Conservation (phyloP, 495 filamentous ascomycete genomes). For the Margaritispora aquatica region DNA sequence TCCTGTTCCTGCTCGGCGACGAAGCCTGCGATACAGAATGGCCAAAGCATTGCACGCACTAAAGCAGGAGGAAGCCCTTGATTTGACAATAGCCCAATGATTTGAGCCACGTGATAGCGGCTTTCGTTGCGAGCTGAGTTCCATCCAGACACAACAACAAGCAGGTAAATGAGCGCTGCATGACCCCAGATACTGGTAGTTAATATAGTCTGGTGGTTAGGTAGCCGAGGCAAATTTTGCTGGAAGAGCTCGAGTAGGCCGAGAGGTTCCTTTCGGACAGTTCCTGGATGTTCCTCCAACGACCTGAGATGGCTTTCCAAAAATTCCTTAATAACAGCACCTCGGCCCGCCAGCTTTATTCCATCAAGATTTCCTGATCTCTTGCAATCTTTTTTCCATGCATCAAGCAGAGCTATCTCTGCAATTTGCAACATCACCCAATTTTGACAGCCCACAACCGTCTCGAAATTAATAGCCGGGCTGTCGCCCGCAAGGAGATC, state of each 20-base stretch:
- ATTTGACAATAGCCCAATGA: conserved; percentile 21
- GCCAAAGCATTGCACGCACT: conserved; percentile 39
- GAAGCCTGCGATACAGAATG: conserved; percentile 46
- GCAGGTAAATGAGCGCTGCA: conserved; percentile 41
- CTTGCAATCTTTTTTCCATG: conserved; percentile 31
- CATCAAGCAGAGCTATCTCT: conserved; percentile 31
- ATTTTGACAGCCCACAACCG: conserved; percentile 29
- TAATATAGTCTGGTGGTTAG: conserved; percentile 12
- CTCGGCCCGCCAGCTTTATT: conserved; percentile 29
- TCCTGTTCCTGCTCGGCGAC: conserved; percentile 38
- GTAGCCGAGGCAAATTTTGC: not conserved
- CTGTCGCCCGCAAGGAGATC: conserved; percentile 26
- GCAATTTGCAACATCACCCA: conserved; percentile 30
- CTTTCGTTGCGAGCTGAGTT: conserved; percentile 32
- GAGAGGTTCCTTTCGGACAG: not conserved
- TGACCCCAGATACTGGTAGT: conserved; percentile 40
- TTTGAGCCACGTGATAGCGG: conserved; percentile 25
- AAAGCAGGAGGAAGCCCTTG: conserved; percentile 19
- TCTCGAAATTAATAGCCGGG: conserved; percentile 24
- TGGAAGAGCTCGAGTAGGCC: conserved; percentile 4
- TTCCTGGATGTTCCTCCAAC: conserved; percentile 4
- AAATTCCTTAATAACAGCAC: conserved; percentile 25
- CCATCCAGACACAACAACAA: conserved; percentile 46
- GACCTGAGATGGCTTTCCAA: conserved; percentile 8
- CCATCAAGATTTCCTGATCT: conserved; percentile 27